Evolutionary conservation across 2,329 filamentous ascomycete genomes (phyloP), one percentile per base, ranked within the genome.

Genomic region (Trichophyton verrucosum): DNA sequence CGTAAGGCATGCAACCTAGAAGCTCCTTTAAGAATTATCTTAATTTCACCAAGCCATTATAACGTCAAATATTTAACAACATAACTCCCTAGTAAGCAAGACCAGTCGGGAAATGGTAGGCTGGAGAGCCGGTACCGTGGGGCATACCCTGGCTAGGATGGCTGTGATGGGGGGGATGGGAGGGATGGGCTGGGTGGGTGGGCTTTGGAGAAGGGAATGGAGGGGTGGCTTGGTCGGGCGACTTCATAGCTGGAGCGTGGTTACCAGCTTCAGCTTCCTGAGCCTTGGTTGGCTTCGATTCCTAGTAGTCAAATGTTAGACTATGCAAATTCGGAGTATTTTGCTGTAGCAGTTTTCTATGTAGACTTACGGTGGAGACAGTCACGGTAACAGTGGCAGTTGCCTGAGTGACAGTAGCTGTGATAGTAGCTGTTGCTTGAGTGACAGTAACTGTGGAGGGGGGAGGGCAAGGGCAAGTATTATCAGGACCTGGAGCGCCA

Each of bases 381-480:
- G 53, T 59, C 53, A 36, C 27, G 24, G 36, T 61, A 44, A 40
- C 40, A 24, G 44, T 59, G 49, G 17, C 69, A 63, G 70, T 73
- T 30, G 71, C 74, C 42, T 72, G 68, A n/a, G 70, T 72, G 17
- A 70, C 69, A 11, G 69, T 71, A 24, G 22, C 22, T 24, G 36
- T 60, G 44, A 40, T 30, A 22, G 42, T 58, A 49, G n/a, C 69
- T 63, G 70, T 73, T 30, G 71, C 74, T 40, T 72, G 68, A n/a
- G 70, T 72, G 55, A 57, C 61, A 20, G 49, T 55, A 33, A 56
- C 51, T 46, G 42, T 30, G 2, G 22, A 6, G 8, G 46, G 46
- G 27, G 27, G 27, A 30, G 27, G 27, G 27, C 27, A 30, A 24
- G 22, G 22, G 22, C 38, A 44, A n/a, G 40, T n/a, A 6, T 38